Evolutionary conservation across 805 yeast species (phyloP).

Genomic region (Candida maris): DNA sequence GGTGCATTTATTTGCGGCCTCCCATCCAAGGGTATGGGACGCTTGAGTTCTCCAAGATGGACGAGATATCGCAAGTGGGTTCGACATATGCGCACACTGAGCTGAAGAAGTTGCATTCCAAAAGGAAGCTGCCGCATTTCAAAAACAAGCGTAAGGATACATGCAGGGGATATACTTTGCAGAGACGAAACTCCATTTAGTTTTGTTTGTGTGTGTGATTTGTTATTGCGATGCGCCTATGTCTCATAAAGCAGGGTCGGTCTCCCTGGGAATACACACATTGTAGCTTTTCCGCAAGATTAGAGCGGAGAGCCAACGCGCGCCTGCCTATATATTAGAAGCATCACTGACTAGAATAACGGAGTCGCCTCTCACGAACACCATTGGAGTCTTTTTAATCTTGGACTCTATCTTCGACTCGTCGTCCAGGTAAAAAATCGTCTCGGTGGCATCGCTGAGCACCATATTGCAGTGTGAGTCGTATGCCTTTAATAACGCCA

Average conservation of each 20-base stretch:
- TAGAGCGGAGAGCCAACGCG: no score
- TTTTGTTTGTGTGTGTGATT: neutral
- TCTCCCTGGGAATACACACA: neutral
- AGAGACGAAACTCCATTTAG: slow-evolving; percentile 65
- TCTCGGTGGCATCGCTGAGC: slow-evolving; percentile 87
- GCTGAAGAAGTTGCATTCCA: slow-evolving; percentile 48
- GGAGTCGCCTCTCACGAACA: slow-evolving; percentile 96
- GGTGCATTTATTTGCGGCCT: slow-evolving; percentile 85
- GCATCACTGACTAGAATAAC: slow-evolving; percentile 69
- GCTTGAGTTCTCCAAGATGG: slow-evolving; percentile 86
- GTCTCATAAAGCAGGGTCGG: no score
- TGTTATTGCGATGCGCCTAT: neutral
- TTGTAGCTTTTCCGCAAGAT: no score
- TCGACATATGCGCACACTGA: slow-evolving; percentile 62
- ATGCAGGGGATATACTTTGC: slow-evolving; percentile 26
- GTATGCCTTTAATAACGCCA: no score
- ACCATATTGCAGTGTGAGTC: slow-evolving; percentile 97
- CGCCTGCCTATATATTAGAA: slow-evolving; percentile 14
- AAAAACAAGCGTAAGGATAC: slow-evolving; percentile 45
- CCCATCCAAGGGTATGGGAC: slow-evolving; percentile 93
- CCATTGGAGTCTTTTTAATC: slow-evolving; percentile 72
- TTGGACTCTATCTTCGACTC: slow-evolving; percentile 41
- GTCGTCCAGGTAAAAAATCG: slow-evolving; percentile 57
- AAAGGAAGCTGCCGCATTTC: slow-evolving; percentile 56
- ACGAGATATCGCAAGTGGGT: slow-evolving; percentile 83